phyloP scores from a whole-genome alignment of 2,329 filamentous ascomycete genomes.

The Arthroderma sp. region DNA sequence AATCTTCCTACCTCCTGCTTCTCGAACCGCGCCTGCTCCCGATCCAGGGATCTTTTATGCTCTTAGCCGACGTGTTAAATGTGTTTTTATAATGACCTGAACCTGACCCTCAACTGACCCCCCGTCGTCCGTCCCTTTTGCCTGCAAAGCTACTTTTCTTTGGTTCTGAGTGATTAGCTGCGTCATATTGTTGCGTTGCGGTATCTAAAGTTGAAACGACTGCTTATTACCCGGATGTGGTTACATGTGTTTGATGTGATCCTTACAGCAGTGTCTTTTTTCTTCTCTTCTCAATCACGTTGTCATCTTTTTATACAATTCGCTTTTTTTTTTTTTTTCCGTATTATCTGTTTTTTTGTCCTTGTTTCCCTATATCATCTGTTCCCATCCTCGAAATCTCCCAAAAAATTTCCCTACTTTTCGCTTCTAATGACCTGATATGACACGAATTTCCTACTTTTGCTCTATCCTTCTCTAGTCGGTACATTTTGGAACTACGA shows the following conservation, averaged over 20 bases:
- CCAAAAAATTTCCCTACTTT: slow-evolving; percentile 4
- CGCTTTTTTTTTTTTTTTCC: not conserved
- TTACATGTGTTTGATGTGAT: not conserved
- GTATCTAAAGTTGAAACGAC: not conserved
- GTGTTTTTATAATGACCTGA: slow-evolving; percentile 5
- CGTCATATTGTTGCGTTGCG: not conserved
- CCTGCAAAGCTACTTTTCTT: not conserved
- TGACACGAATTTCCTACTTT: slow-evolving; percentile 8
- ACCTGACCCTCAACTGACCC: not conserved
- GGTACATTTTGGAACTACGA: slow-evolving; percentile 2
- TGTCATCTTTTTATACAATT: not conserved
- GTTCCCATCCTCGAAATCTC: not conserved
- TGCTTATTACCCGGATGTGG: not conserved
- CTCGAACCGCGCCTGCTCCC: not conserved
- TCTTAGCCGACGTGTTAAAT: not conserved
- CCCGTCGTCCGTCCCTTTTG: not conserved
- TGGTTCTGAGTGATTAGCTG: slow-evolving; percentile 2
- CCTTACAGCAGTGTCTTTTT: not conserved
- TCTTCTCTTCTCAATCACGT: not conserved
- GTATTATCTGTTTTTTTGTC: not conserved
- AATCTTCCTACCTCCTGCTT: not conserved
- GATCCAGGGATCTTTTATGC: not conserved
- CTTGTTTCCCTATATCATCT: not conserved
- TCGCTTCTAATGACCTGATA: slow-evolving; percentile 7
- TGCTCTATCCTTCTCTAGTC: slow-evolving; percentile 3